Evolutionary conservation across 2,329 filamentous ascomycete genomes (phyloP).

Genomic region (Colletotrichum limetticola): DNA sequence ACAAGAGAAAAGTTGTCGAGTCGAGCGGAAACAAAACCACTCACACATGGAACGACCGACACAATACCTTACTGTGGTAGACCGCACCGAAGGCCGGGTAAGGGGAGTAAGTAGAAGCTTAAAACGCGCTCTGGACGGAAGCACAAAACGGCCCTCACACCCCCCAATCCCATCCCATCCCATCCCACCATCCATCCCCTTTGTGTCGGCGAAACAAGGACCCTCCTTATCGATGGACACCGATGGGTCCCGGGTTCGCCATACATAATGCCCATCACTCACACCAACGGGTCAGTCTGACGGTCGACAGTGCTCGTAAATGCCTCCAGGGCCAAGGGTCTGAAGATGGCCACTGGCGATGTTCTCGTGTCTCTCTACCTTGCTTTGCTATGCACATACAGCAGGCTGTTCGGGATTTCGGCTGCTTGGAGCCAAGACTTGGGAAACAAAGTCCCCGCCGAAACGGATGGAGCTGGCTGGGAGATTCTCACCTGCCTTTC

Average conservation of each 20-base stretch:
- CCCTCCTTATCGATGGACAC: constrained; percentile 27
- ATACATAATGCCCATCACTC: constrained; percentile 19
- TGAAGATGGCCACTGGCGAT: neutral
- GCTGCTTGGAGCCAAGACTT: constrained; percentile 13
- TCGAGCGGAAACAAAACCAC: constrained; percentile 14
- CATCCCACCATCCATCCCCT: neutral
- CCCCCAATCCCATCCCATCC: neutral
- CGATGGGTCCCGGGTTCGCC: constrained; percentile 22
- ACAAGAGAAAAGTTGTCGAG: neutral
- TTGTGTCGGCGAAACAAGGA: constrained; percentile 25
- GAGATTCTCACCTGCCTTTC: constrained; percentile 3
- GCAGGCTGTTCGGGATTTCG: constrained; percentile 4
- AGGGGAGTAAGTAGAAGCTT: constrained; percentile 28
- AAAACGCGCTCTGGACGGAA: constrained; percentile 31
- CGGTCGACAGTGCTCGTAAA: neutral
- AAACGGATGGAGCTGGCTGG: constrained; percentile 1
- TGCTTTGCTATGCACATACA: neutral
- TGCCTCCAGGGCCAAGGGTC: neutral
- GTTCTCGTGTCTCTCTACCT: neutral
- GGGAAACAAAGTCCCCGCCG: constrained; percentile 7
- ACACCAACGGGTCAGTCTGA: neutral
- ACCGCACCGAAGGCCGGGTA: constrained; percentile 4
- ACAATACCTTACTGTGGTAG: neutral
- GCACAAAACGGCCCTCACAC: constrained; percentile 29
- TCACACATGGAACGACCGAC: neutral